Evolutionary conservation across 2,329 filamentous ascomycete species (phyloP).

Genomic region (Diaporthe sp.): DNA sequence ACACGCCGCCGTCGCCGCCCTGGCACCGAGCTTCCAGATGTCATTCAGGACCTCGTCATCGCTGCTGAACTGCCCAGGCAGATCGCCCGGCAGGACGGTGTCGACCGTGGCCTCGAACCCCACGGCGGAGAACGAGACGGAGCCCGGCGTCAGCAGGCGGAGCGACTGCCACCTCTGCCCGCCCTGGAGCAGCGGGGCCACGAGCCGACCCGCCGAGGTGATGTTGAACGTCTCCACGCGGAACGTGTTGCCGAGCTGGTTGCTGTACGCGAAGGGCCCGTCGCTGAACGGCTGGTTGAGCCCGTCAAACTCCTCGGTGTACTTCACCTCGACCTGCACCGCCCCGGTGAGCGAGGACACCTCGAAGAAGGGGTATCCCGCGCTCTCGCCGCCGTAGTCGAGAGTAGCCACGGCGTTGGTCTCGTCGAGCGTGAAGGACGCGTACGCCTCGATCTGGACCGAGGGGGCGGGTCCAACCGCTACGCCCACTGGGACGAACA

Average conservation of each 20-base stretch:
- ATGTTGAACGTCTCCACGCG: constrained; percentile 56
- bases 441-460: background rate
- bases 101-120: constrained; percentile 17
- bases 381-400: constrained; percentile 52
- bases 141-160: constrained; percentile 26
- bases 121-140: constrained; percentile 1
- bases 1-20: constrained; percentile 17
- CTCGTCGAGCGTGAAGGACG: constrained; percentile 19
- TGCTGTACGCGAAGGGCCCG: constrained; percentile 48
- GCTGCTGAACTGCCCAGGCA: constrained; percentile 10
- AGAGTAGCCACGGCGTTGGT: constrained; percentile 44
- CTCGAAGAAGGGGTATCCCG: constrained; percentile 52
- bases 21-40: constrained; percentile 30
- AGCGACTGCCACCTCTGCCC: constrained; percentile 29
- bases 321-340: constrained; percentile 54
- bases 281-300: constrained; percentile 49
- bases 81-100: background rate
- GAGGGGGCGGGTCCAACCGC: background rate
- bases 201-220: constrained; percentile 45
- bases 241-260: constrained; percentile 52
- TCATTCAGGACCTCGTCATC: constrained; percentile 19
- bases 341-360: constrained; percentile 45
- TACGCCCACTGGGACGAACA: background rate
- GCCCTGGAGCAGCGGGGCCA: constrained; percentile 19
- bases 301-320: constrained; percentile 51